Conservation (phyloP, 768 basidiomycete genomes). For the Macrolepiota fuliginosa region DNA sequence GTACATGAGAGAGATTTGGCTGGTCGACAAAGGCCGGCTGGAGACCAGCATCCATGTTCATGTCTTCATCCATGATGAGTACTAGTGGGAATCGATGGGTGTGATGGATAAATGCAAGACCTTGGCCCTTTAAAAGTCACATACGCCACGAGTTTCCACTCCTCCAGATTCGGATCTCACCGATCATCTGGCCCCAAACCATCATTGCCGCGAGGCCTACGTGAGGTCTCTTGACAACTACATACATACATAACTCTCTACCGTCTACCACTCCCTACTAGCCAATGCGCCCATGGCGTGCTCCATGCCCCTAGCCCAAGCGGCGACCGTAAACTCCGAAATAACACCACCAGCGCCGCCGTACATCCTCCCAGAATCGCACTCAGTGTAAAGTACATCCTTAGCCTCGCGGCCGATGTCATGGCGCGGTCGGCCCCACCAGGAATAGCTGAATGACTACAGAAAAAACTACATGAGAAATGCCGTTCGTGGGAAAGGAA, state of each 20-base stretch:
- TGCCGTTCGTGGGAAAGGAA: slow-evolving; percentile 18
- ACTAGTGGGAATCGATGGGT: slow-evolving; percentile 17
- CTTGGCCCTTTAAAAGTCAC: slow-evolving; percentile 2
- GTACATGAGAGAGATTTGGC: slow-evolving; percentile 14
- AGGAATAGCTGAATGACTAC: slow-evolving; percentile 66
- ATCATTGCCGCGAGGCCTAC: slow-evolving; percentile 6
- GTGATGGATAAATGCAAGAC: slow-evolving; percentile 6
- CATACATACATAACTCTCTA: slow-evolving; percentile 25
- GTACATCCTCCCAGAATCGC: slow-evolving; percentile 73
- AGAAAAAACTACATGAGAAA: slow-evolving; percentile 26
- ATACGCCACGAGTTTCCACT: slow-evolving; percentile 13
- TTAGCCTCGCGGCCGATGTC: slow-evolving; percentile 64
- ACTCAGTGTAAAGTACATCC: slow-evolving; percentile 70
- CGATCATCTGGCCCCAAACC: slow-evolving; percentile 2
- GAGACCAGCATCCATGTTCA: slow-evolving; percentile 56
- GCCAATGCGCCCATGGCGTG: slow-evolving; percentile 64
- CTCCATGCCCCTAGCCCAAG: slow-evolving; percentile 50
- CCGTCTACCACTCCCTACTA: slow-evolving; percentile 50
- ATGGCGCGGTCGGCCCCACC: slow-evolving; percentile 81
- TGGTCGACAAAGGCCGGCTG: slow-evolving; percentile 36
- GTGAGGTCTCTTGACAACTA: slow-evolving; percentile 3
- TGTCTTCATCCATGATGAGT: slow-evolving; percentile 73
- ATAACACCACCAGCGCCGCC: slow-evolving; percentile 67
- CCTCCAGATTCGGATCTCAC: slow-evolving; percentile 16
- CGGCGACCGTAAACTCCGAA: slow-evolving; percentile 65